Evolutionary conservation across 2,329 filamentous ascomycete genomes (phyloP), one percentile per base, ranked within the genome.

Genomic region (Cladophialophora chaetospira): DNA sequence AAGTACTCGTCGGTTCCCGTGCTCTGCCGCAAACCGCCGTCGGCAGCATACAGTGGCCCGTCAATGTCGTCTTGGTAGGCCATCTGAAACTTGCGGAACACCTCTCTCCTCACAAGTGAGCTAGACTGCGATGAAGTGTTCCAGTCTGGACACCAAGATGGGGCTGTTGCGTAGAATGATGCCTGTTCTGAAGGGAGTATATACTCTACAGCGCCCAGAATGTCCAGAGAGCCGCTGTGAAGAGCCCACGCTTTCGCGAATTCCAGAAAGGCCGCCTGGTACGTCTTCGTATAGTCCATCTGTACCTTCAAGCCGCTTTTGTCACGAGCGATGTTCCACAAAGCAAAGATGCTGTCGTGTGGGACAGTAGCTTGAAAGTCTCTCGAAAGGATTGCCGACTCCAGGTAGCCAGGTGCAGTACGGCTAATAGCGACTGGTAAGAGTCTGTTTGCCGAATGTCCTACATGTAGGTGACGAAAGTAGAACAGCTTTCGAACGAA

Each of bases 81-180:
- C n/a, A 44, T 53, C 6, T 19, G 19, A 8, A 8, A n/a, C 9
- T 6, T 28, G 13, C 49, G 49, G 15, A 53, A 44, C 13, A 9
- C 36, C 29, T 53, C 49, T 23, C 38, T 33, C 23, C 49, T 36
- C n/a, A 53, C 23, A n/a, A 53, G 19, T 4, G 49, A 53, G 38
- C 49, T 53, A 8, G 49, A 29, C 5, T 31, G 49, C 10, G 49
- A 35, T n/a, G 49, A 21, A 1, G 17, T 21, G 38, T 38, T 53
- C 36, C 36, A 53, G 26, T 53, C 49, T n/a, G 49, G 49, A 26
- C 49, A 53, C 49, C 49, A 53, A 21, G 49, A 53, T 9, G 49
- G 25, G n/a, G 38, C 49, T 25, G 21, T 45, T 5, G 36, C 38
- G 28, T 53, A 53, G 38, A 53, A 53, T 5, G 4, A 13, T 5